A percentile compares a stretch with the other conserved stretches of the same genome.
Evolutionary conservation across 495 filamentous ascomycete genomes (phyloP).

Genomic region (Tetracladium setigerum): DNA sequence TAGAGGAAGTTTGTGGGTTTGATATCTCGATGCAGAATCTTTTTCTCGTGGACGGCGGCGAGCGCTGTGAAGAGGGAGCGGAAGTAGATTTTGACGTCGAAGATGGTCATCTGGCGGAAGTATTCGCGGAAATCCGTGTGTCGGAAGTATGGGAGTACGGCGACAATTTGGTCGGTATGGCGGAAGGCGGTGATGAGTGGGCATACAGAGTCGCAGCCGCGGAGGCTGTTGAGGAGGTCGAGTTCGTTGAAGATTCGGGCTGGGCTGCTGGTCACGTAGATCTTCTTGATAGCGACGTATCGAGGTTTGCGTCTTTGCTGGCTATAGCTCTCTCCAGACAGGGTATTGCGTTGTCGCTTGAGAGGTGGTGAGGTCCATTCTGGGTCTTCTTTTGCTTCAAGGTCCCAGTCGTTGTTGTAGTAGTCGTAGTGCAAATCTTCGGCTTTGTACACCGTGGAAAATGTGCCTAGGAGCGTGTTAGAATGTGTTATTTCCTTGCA

Average conservation of each 20-base stretch:
- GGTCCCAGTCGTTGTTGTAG: conserved; percentile 84
- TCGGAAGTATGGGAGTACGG: conserved; percentile 88
- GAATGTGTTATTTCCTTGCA: conserved; percentile 1
- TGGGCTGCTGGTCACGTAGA: conserved; percentile 95
- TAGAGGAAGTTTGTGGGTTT: conserved; percentile 99
- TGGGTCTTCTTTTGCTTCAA: conserved; percentile 52
- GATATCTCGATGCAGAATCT: conserved; percentile 93
- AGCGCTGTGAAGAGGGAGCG: conserved; percentile 81
- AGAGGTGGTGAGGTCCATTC: conserved; percentile 56
- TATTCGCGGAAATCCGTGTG: conserved; percentile 95
- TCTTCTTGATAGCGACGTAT: conserved; percentile 97
- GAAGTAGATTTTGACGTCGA: conserved; percentile 84
- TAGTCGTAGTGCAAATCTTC: conserved; percentile 86
- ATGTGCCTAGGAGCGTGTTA: conserved; percentile 58
- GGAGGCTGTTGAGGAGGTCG: conserved; percentile 87
- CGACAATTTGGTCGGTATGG: conserved; percentile 87
- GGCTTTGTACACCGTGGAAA: conserved; percentile 97
- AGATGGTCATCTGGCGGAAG: conserved; percentile 77
- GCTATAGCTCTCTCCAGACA: conserved; percentile 15
- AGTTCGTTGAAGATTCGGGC: conserved; percentile 93
- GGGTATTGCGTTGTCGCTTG: conserved; percentile 30
- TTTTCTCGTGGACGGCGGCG: conserved; percentile 67
- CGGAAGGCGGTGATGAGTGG: conserved; percentile 95
- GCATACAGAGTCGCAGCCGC: conserved; percentile 74
- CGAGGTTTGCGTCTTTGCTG: conserved; percentile 42